Percentiles rank a stretch among this genome's conserved stretches.
phyloP scores from a whole-genome alignment of 2,329 filamentous ascomycete genomes.

The Curvularia sp. region DNA sequence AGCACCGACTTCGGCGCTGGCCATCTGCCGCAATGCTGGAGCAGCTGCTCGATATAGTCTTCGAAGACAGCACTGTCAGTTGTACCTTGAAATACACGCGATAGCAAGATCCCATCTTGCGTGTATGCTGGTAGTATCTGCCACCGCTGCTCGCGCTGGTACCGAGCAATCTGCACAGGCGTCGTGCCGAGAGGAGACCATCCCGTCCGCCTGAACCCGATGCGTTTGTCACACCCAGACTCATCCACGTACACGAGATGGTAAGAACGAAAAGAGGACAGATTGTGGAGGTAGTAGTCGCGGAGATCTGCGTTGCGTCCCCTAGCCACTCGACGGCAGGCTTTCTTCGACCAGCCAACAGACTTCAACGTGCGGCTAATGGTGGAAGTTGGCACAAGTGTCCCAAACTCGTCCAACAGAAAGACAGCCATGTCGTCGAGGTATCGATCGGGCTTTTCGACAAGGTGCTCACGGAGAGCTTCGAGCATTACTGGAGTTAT shows the following conservation, averaged over 20 bases:
- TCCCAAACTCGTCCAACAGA: constrained; percentile 36
- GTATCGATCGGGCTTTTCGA: constrained; percentile 34
- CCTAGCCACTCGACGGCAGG: constrained; percentile 40
- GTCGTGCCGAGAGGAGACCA: constrained; percentile 43
- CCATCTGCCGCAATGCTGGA: too few species aligned
- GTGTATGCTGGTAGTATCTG: constrained; percentile 19
- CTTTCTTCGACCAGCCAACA: constrained; percentile 44
- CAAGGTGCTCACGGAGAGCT: constrained; percentile 1
- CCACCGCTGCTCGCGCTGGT: constrained; percentile 9
- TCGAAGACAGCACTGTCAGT: too few species aligned
- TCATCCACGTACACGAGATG: constrained; percentile 51
- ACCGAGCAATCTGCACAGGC: constrained; percentile 30
- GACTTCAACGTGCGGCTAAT: constrained; percentile 34
- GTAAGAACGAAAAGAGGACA: constrained; percentile 44
- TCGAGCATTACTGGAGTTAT: constrained; percentile 14
- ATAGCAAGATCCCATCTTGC: too few species aligned
- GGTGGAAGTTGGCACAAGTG: constrained; percentile 19
- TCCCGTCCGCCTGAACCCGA: constrained; percentile 44
- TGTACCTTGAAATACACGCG: too few species aligned
- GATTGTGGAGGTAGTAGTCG: constrained; percentile 45
- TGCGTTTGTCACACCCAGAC: constrained; percentile 49
- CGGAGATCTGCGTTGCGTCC: constrained; percentile 45
- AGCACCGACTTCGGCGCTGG: too few species aligned
- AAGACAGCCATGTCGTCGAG: constrained; percentile 38
- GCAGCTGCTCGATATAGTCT: too few species aligned